These are phyloP conservation scores for Coniochaeta pulveracea DNA, from an alignment of 2,329 filamentous ascomycete species.

Conservation along the genomic window DNA sequence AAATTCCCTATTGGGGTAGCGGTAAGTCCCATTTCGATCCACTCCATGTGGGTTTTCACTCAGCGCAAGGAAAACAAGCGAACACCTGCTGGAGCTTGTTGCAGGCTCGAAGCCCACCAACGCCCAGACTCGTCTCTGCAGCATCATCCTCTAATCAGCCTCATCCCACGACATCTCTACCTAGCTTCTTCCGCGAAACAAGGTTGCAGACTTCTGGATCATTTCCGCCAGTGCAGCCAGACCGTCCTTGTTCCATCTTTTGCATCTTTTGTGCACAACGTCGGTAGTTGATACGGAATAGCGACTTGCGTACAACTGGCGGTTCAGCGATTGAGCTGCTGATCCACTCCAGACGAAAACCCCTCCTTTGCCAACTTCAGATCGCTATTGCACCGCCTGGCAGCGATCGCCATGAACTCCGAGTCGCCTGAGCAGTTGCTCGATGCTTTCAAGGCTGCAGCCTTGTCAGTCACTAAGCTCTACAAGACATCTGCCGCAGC, in stretches of 20 bases:
- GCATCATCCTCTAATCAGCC: too few relatives aligned
- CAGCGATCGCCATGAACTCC: constrained; percentile 21
- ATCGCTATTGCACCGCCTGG: background rate
- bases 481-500: constrained; percentile 84
- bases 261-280: background rate
- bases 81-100: too few relatives aligned
- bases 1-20: too few relatives aligned
- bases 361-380: background rate
- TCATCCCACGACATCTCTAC: background rate
- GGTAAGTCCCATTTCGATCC: too few relatives aligned
- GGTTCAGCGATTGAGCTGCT: background rate
- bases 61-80: too few relatives aligned
- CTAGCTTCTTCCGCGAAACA: too few relatives aligned
- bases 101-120: too few relatives aligned
- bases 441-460: constrained; percentile 83
- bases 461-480: constrained; percentile 87
- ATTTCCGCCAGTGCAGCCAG: background rate
- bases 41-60: too few relatives aligned
- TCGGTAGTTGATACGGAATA: background rate
- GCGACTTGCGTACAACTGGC: background rate
- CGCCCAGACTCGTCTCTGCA: too few relatives aligned
- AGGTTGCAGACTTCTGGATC: background rate
- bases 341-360: constrained; percentile 4
- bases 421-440: constrained; percentile 57
- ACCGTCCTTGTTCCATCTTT: background rate